phyloP scores from a whole-genome alignment of 352 stramenopile genomes.

The Phytopythium delawarense region DNA sequence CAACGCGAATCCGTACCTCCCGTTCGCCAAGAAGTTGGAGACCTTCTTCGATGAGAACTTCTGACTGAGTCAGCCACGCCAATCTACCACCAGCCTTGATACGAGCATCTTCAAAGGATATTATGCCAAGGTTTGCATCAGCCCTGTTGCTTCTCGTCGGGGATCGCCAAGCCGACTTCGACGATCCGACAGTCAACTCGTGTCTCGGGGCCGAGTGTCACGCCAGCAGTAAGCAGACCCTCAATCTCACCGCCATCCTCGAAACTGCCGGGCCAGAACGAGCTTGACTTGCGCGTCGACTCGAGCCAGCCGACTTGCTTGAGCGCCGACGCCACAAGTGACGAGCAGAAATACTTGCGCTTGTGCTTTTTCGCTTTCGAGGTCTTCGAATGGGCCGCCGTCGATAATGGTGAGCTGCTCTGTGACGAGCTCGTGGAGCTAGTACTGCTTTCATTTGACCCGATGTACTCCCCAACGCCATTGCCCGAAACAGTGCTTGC shows the following conservation, averaged over 20 bases:
- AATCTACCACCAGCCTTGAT: too few relatives aligned
- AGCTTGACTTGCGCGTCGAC: constrained; percentile 60
- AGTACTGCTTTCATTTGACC: background rate
- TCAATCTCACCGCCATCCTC: constrained; percentile 77
- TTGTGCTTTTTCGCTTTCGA: constrained; percentile 21
- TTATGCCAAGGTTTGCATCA: constrained; percentile 1
- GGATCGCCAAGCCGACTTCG: constrained; percentile 64
- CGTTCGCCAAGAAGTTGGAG: constrained; percentile 72
- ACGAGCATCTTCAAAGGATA: background rate
- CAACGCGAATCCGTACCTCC: constrained; percentile 76
- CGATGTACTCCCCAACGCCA: background rate
- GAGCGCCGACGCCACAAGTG: constrained; percentile 67
- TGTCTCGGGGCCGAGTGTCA: constrained; percentile 53
- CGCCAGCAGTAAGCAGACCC: constrained; percentile 32
- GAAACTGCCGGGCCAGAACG: constrained; percentile 85
- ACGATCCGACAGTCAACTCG: constrained; percentile 79
- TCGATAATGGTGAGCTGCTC: constrained; percentile 10
- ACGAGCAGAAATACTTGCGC: constrained; percentile 86
- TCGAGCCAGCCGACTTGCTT: constrained; percentile 78
- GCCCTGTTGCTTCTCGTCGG: constrained; percentile 15
- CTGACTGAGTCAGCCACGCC: constrained; percentile 8
- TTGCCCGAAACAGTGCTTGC: background rate
- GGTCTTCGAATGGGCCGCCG: constrained; percentile 1
- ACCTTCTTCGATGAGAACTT: constrained; percentile 78
- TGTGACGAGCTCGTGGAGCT: constrained; percentile 20